Evolutionary conservation across 805 yeast genomes (phyloP), one percentile per base, ranked within the genome.

Genomic region (Monosporozyma aquatica): DNA sequence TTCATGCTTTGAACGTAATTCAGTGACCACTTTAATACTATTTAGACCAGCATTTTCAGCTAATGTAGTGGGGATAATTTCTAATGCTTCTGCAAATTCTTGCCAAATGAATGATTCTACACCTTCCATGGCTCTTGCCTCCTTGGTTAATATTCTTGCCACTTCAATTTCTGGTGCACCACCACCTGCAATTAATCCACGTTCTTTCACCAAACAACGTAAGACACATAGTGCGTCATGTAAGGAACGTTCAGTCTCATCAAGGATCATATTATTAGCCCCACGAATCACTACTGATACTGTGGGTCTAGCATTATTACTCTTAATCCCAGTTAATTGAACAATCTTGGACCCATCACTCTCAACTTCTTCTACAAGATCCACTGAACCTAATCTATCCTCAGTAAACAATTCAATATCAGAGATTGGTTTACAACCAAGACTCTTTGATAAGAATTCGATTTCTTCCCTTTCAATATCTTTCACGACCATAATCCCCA

Each of bases 181-280:
- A 49, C 98, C 99, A 55, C 99, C 99, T 11, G 97, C 96, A 67
- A 92, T 87, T 59, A 83, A 61, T 25, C 95, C 95, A 58, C 76
- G 82, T 61, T 85, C 87, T 59, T 87, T 86, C 22, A 87, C 95
- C 43, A 87, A 70, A 66, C 95, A 87, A 58, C 95, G 76, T 43
- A 87, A 74, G 21, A 90, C 98, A 74, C 99, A 92, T 44, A 92
- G 73, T 0, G 98, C 97, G 65, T 92, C 99, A 58, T 92, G 99
- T 49, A 92, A 70, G 3, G 97, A 89, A 67, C 99, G 81, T 62
- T 92, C 99, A 29, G 97, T 80, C 69, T 92, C 99, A 65, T 92
- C 98, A 45, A 92, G 70, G 41, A 90, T 81, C 68, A 87, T 75
- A 48, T 73, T 73, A 64, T 92, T 92, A 43, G 97, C 96, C 53